A percentile compares a stretch with the other conserved stretches of the same genome.
phyloP scores from a whole-genome alignment of 441 rosid species.

The Lepidium campestre region DNA sequence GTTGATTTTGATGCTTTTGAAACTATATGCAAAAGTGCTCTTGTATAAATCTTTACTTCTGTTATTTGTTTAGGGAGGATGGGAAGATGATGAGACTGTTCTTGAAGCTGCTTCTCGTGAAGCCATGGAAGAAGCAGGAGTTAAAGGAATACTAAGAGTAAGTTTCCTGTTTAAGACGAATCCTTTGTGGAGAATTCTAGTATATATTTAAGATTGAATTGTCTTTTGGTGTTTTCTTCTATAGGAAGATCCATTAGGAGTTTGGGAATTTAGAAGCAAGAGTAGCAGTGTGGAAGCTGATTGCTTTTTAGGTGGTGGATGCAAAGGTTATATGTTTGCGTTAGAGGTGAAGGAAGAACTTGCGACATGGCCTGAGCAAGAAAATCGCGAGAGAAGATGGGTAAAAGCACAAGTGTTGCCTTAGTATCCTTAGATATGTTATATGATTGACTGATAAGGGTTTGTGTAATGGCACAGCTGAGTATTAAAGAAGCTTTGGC shows the following conservation, averaged over 20 bases:
- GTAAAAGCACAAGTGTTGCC: conserved; percentile 19
- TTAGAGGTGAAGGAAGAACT: conserved; percentile 78
- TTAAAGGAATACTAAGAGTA: conserved; percentile 70
- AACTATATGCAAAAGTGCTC: not conserved
- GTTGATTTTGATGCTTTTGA: not conserved
- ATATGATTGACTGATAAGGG: not conserved
- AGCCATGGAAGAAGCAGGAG: conserved; percentile 91
- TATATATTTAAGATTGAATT: not conserved
- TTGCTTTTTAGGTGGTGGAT: conserved; percentile 48
- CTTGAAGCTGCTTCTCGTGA: conserved; percentile 87
- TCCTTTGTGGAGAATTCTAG: not conserved
- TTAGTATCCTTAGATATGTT: too few relatives aligned
- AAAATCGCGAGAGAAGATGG: conserved; percentile 59
- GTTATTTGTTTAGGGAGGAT: conserved; percentile 64
- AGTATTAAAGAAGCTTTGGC: conserved; percentile 53
- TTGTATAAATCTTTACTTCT: not conserved
- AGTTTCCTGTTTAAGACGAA: not conserved
- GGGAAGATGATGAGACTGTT: conserved; percentile 90
- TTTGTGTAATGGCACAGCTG: conserved; percentile 33
- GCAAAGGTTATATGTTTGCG: conserved; percentile 84
- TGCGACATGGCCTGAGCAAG: conserved; percentile 68
- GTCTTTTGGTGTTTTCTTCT: not conserved
- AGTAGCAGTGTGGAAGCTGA: conserved; percentile 43
- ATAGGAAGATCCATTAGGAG: conserved; percentile 66
- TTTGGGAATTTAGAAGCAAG: conserved; percentile 86